Evolutionary conservation across 441 rosid species (phyloP), one percentile per base, ranked within the genome.

Genomic region (Populus hybrid): DNA sequence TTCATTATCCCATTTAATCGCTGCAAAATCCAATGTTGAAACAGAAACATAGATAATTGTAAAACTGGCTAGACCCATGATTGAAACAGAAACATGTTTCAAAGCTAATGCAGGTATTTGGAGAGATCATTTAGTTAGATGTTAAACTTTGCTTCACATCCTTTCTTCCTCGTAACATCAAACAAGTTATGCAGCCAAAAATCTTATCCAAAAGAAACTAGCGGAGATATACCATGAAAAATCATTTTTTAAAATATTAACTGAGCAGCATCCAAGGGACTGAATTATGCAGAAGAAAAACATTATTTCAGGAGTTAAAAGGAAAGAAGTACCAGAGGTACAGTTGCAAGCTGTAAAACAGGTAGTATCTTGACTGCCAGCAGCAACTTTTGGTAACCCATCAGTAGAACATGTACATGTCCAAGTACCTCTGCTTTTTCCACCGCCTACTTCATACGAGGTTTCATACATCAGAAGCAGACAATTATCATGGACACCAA

Each of bases 321-420:
- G 32, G 32, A 3, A 30, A 30, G 32, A 30, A 66, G 66, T 88
- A 95, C 99, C 99, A 21, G 96, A 85, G 81, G 93, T 83, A 83
- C 99, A 95, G 84, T 92, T 92, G 91, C 99, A 93, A 66, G 93
- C 83, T 5, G 86, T 85, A 86, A 93, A 95, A 84, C 99, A 95
- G 71, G 87, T 75, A 53, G 86, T 72, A 67, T 86, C 84, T 23
- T 83, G 87, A 81, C 74, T 85, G 28, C 30, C 78, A 76, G 80
- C 80, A 30, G 87, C 81, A 78, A 92, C 85, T 84, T 83, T 86
- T 2, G 98, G 98, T 79, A 93, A 89, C 74, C 91, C 97, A 83
- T 87, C 32, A 30, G 32, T 83, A 8, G 88, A 86, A 85, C 99
- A 95, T 72, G 63, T 50, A 76, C 99, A 95, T 36, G 73, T 81